phyloP scores from a whole-genome alignment of 225 moss, liverwort and hornwort genomes.

The Polytrichum formosum region DNA sequence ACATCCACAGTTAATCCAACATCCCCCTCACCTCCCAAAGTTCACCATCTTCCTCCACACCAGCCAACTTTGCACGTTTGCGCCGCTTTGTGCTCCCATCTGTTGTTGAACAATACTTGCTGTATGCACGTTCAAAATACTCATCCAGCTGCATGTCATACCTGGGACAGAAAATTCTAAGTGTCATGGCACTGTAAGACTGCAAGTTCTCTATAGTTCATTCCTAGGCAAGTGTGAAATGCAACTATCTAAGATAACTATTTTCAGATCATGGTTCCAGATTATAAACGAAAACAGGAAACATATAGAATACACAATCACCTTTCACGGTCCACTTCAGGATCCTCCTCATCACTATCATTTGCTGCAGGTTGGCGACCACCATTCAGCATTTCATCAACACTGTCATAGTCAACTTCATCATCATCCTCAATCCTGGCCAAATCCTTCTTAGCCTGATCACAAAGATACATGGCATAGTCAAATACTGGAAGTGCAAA shows the following conservation, averaged over 20 bases:
- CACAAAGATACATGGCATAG: background rate
- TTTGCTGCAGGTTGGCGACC: conserved; percentile 41
- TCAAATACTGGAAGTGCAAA: too few relatives aligned
- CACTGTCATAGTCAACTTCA: conserved; percentile 44
- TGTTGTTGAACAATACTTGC: conserved; percentile 75
- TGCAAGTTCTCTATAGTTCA: too few relatives aligned
- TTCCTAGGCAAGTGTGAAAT: too few relatives aligned
- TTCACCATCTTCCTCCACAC: conserved; percentile 60
- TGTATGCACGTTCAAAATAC: conserved; percentile 90
- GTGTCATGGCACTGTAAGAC: too few relatives aligned
- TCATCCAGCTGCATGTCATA: conserved; percentile 88
- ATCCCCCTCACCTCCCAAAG: conserved; percentile 73
- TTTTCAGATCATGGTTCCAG: too few relatives aligned
- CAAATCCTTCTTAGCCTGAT: conserved; percentile 86
- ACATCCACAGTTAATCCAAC: background rate
- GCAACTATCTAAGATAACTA: too few relatives aligned
- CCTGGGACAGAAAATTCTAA: conserved; percentile 24
- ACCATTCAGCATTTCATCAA: conserved; percentile 75
- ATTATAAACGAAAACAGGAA: too few relatives aligned
- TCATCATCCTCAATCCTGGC: conserved; percentile 67
- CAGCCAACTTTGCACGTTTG: conserved; percentile 78
- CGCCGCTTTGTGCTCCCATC: conserved; percentile 93
- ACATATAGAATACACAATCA: conserved; percentile 9
- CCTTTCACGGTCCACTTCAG: conserved; percentile 76
- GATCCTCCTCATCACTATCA: conserved; percentile 61